A percentile compares a stretch with the other conserved stretches of the same genome.
Conservation (phyloP, 192 early-diverging fungal species). For the Spinellus fusiger region DNA sequence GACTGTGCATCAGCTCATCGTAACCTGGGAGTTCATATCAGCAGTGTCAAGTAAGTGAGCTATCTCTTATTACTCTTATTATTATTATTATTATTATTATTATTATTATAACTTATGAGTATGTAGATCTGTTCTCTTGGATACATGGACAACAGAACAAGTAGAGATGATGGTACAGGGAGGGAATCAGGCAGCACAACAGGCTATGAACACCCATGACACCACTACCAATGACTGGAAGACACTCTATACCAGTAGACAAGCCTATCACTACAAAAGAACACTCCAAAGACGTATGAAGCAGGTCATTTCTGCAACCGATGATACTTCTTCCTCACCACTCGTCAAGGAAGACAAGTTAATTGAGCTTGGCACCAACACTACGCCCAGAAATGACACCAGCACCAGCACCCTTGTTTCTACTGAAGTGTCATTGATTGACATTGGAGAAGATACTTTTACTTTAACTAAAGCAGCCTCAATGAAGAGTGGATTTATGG, state of each 20-base stretch:
- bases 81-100: neutral
- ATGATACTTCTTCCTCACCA: neutral
- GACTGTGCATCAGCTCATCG: conserved; percentile 96
- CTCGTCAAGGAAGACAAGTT: neutral
- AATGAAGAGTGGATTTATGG: too few species aligned
- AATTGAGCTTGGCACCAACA: neutral
- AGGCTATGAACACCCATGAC: conserved; percentile 38
- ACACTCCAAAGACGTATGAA: conserved; percentile 60
- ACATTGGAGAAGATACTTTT: too few species aligned
- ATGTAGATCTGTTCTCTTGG: conserved; percentile 75
- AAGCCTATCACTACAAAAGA: conserved; percentile 78
- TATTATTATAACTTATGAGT: neutral
- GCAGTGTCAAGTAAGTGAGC: conserved; percentile 78
- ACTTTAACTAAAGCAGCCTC: too few species aligned
- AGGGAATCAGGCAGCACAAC: conserved; percentile 76
- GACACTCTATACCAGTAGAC: conserved; percentile 71
- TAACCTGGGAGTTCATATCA: conserved; percentile 96
- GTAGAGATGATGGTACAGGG: conserved; percentile 84
- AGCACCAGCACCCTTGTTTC: too few species aligned
- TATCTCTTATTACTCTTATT: neutral
- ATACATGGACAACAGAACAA: conserved; percentile 92
- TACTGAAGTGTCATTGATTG: too few species aligned
- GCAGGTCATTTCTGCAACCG: conserved; percentile 51
- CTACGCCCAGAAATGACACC: too few species aligned
- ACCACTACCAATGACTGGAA: conserved; percentile 64